Evolutionary conservation across 495 filamentous ascomycete genomes (phyloP), one percentile per base, ranked within the genome.

Genomic region (Amniculicola lignicola): DNA sequence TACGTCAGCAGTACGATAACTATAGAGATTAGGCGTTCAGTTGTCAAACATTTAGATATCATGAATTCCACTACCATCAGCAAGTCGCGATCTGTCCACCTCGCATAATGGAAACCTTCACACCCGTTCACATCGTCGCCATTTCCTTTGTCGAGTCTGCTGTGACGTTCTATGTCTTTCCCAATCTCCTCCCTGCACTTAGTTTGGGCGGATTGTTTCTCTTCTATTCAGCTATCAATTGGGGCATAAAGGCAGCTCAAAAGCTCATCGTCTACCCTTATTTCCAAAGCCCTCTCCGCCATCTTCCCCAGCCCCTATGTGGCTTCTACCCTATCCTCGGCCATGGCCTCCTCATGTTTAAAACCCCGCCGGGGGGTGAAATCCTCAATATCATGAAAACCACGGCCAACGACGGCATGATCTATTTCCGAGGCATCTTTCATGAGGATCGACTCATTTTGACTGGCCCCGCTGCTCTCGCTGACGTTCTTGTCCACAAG

Each of bases 401-500:
- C 21, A 47, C 60, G 4, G 29, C 7, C 6, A 67, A 70, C 35
- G 62, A 67, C 24, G 68, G 68, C 35, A 19, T 70, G 12, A 64
- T 70, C 41, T 27, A 54, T 25, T 69, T 59, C 33, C 59, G 59
- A 4, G 50, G 61, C 35, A 66, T 65, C 50, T 59, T 69, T 42
- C 55, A 65, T 25, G 29, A 27, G 18, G 57, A 64, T 31, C 41
- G 62, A 21, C 44, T 70, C 4, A 3, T 69, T 1, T 19, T 67
- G 15, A 64, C 68, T 11, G 39, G 36, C 18, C 64, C 66, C 11
- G 45, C 60, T 19, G 51, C 67, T 2, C 25, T 72, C 11, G 65
- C 60, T 12, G 69, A 72, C 5, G 61, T 72, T 4, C 54, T 70
- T 0, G 66, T 69, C 2, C 58, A 63, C 43, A 67, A 70, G 19